A percentile compares a stretch with the other conserved stretches of the same genome.
These are phyloP conservation scores for Metarhizium sp. DNA, from an alignment of 2,329 filamentous ascomycete genomes.

Conservation along the genomic window DNA sequence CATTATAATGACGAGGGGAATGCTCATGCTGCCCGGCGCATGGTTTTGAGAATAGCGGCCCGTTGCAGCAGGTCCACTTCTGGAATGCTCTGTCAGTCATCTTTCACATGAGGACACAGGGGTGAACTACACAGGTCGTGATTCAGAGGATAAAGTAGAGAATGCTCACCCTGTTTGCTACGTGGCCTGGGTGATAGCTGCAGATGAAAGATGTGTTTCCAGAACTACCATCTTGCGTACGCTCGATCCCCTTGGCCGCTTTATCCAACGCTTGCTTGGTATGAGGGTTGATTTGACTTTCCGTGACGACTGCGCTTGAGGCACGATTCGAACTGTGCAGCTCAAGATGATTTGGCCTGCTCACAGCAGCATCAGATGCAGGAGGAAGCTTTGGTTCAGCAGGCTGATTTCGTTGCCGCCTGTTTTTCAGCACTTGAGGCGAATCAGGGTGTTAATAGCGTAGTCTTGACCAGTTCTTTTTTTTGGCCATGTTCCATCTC, in stretches of 20 bases:
- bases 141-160: neutral
- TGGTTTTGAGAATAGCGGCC: conserved; percentile 11
- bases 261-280: neutral
- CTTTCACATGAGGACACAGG: neutral
- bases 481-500: neutral
- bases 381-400: neutral
- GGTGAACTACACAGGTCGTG: neutral
- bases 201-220: conserved; percentile 9
- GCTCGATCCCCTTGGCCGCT: neutral
- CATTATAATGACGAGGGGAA: conserved; percentile 11
- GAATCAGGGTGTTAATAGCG: neutral
- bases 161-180: conserved; percentile 16
- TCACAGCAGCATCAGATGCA: neutral
- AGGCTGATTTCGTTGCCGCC: neutral
- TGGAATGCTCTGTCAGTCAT: conserved; percentile 4
- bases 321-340: neutral
- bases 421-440: neutral
- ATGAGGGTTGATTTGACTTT: neutral
- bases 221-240: neutral
- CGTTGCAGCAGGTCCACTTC: conserved; percentile 23
- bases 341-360: neutral
- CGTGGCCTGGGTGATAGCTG: conserved; percentile 19
- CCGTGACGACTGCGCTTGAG: neutral
- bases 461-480: neutral
- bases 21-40: conserved; percentile 19